Percentiles rank a stretch among this genome's conserved stretches.
Evolutionary conservation across 2,329 filamentous ascomycete genomes (phyloP).

Genomic region (Pseudogymnoascus sp.): DNA sequence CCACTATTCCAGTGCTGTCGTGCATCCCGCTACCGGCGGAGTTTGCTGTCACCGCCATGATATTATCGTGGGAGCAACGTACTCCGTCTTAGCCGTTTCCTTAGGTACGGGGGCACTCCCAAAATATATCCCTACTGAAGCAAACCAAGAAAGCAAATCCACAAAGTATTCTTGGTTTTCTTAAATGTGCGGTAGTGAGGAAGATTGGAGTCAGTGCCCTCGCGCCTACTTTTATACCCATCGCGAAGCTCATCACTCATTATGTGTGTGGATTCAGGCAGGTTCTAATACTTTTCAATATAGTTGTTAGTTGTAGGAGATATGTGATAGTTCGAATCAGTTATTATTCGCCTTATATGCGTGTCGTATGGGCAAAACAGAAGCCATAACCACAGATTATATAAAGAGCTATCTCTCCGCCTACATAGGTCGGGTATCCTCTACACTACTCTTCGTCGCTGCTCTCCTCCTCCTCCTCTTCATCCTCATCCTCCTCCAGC

Average conservation of each 20-base stretch:
- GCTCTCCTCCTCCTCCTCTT: constrained; percentile 24
- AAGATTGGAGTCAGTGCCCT: neutral
- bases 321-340: neutral
- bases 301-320: neutral
- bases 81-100: neutral
- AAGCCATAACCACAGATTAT: neutral
- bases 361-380: too few species aligned
- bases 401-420: neutral
- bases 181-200: neutral
- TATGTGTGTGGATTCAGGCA: neutral
- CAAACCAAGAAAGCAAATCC: neutral
- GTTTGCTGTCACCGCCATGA: neutral
- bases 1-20: neutral
- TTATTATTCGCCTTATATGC: neutral
- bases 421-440: constrained; percentile 6
- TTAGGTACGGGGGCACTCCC: neutral
- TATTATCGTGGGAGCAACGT: neutral
- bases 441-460: constrained; percentile 17
- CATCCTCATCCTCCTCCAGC: constrained; percentile 24
- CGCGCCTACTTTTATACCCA: neutral
- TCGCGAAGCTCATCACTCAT: neutral
- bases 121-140: neutral
- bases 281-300: neutral
- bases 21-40: neutral
- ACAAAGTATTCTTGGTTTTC: neutral